These are phyloP conservation scores for Aspergillus intermedius DNA, from an alignment of 2,329 filamentous ascomycete species.

Conservation along the genomic window DNA sequence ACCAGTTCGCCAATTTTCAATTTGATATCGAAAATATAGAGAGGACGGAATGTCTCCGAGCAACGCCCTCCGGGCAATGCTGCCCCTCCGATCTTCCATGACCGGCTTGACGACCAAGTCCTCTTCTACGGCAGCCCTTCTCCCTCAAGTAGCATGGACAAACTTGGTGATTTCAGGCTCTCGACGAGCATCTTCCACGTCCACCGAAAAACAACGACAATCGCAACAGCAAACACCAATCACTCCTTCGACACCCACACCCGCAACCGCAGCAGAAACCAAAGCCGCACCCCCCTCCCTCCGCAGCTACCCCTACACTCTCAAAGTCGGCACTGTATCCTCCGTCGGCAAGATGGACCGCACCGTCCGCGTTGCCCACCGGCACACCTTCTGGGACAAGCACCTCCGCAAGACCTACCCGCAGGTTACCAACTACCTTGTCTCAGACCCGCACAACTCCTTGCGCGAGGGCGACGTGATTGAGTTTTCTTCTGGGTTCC, in stretches of 20 bases:
- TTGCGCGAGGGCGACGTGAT: slow-evolving; percentile 40
- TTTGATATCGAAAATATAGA: background rate
- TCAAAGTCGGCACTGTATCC: slow-evolving; percentile 35
- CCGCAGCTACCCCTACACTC: slow-evolving; percentile 29
- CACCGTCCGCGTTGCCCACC: slow-evolving; percentile 33
- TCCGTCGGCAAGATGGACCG: slow-evolving; percentile 38
- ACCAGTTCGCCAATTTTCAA: background rate
- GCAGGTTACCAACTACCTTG: slow-evolving; percentile 26
- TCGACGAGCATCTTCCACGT: slow-evolving; percentile 2
- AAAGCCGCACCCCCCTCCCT: slow-evolving; percentile 20
- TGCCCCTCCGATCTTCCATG: slow-evolving; percentile 24
- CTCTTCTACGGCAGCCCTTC: slow-evolving; percentile 10
- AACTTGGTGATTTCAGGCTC: slow-evolving; percentile 6
- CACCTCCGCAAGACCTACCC: slow-evolving; percentile 34
- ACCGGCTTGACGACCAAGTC: slow-evolving; percentile 19
- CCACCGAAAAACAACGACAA: slow-evolving; percentile 5
- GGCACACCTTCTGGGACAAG: slow-evolving; percentile 29
- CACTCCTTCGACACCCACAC: background rate
- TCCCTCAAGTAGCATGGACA: slow-evolving; percentile 11
- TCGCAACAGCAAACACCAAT: background rate
- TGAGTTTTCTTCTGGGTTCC: slow-evolving; percentile 37
- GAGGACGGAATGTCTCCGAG: slow-evolving; percentile 22
- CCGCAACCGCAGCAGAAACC: background rate
- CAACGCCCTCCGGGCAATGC: slow-evolving; percentile 21
- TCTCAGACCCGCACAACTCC: slow-evolving; percentile 36